A percentile compares a stretch with the other conserved stretches of the same genome.
phyloP scores from a whole-genome alignment of 495 filamentous ascomycete genomes.

The Tuber umbilicatum region DNA sequence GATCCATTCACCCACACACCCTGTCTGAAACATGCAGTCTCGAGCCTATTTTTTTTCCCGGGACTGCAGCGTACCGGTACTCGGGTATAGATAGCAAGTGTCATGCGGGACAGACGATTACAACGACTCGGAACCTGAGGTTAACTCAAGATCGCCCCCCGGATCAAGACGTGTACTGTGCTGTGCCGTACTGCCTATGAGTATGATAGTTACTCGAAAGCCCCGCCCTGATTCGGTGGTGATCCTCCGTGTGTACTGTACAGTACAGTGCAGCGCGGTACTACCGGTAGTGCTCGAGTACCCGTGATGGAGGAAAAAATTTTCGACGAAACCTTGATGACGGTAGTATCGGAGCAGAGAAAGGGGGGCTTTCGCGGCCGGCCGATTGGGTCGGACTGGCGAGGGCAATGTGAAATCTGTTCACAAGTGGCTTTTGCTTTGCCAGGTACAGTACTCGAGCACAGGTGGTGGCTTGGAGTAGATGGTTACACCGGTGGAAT shows the following conservation, averaged over 20 bases:
- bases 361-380: neutral
- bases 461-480: neutral
- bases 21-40: neutral
- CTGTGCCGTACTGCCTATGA: neutral
- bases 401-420: neutral
- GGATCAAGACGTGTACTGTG: neutral
- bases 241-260: neutral
- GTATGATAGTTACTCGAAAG: neutral
- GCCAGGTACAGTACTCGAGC: neutral
- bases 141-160: neutral
- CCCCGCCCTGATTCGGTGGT: neutral
- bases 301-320: neutral
- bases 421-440: conserved; percentile 4
- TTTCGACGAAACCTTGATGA: neutral
- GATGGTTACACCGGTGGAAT: neutral
- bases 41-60: neutral
- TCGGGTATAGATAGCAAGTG: too few species aligned
- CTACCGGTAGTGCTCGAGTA: too few species aligned
- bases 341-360: neutral
- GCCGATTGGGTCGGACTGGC: neutral
- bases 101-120: neutral
- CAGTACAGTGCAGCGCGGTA: neutral
- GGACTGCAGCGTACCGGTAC: too few species aligned
- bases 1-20: neutral
- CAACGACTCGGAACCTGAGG: neutral